Conservation (phyloP, 202 grass and related monocot species). For the Hordeum pubiflorum region DNA sequence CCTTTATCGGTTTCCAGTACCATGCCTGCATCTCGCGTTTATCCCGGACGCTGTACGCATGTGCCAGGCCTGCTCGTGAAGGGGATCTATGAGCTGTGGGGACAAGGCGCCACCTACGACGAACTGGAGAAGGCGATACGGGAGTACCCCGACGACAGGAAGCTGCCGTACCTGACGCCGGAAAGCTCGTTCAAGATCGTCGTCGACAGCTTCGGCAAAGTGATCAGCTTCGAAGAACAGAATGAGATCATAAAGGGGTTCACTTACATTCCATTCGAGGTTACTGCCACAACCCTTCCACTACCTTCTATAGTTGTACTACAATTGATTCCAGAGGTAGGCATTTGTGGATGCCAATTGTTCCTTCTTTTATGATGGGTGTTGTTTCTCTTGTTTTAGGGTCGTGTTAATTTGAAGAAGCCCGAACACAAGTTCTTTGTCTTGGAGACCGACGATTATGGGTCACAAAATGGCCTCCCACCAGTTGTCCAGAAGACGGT, state of each 20-base stretch:
- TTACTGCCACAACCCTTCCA: neutral
- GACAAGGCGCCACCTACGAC: conserved; percentile 64
- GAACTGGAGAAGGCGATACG: conserved; percentile 69
- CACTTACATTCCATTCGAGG: conserved; percentile 82
- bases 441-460: conserved; percentile 92
- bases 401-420: conserved; percentile 74
- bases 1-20: neutral
- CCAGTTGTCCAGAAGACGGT: conserved; percentile 69
- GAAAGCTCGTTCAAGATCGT: conserved; percentile 79
- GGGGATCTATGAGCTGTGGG: conserved; percentile 94
- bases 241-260: conserved; percentile 78
- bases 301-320: neutral
- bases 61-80: conserved; percentile 69
- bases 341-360: neutral
- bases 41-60: neutral
- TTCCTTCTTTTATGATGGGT: neutral
- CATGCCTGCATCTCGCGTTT: neutral
- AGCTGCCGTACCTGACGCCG: conserved; percentile 60
- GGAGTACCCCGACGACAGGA: conserved; percentile 76
- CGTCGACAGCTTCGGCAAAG: conserved; percentile 88
- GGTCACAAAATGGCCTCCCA: conserved; percentile 71
- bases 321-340: neutral
- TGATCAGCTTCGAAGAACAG: conserved; percentile 81
- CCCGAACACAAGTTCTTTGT: conserved; percentile 80
- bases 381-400: conserved; percentile 36